Evolutionary conservation across 2,329 filamentous ascomycete genomes (phyloP), one percentile per base, ranked within the genome.

Genomic region (Fusarium sp.): DNA sequence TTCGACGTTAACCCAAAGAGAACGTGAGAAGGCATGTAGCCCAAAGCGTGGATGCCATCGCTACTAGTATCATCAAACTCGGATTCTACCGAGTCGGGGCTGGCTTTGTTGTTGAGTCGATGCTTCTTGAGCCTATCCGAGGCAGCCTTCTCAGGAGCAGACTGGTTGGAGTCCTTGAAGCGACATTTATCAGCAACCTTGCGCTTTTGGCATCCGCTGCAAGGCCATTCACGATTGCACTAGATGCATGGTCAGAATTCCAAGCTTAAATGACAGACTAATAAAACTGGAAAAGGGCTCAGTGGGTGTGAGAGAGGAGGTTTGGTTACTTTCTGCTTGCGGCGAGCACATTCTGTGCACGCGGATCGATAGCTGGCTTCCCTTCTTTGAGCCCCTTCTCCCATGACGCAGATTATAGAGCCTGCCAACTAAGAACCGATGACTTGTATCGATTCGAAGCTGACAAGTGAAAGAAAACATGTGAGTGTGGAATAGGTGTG

Each of bases 291-390:
- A 19, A 19, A 19, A 19, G 19, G 19, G 19, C 19, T 19, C 19
- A 19, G 26, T 45, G 22, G 24, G 11, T 14, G 44, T 19, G 26
- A 24, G 7, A 31, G 36, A 17, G 10, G 31, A 42, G 36, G 45
- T 7, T 36, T 43, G 33, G 17, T 59, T 72, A 79, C 79, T 74
- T 78, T 81, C 73, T 81, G 79, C 71, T 81, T 81, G 49, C 79
- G 77, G 17, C 79, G 76, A 38, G 76, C 72, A 57, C 79, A 84
- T 71, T 84, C 83, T 5, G 81, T 81, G 65, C 83, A 84, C 46
- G 83, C 82, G 19, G 77, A 67, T 42, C 78, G 76, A 43, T 71
- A 54, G 55, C 56, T 56, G 24, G 34, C n/a, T 65, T 59, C 63
- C 24, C 65, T 71, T 53, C 62, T 64, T 19, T 60, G 56, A 36